These are phyloP conservation scores for Hagleromyces aurorensis DNA, from an alignment of 805 yeast species.

Conservation along the genomic window DNA sequence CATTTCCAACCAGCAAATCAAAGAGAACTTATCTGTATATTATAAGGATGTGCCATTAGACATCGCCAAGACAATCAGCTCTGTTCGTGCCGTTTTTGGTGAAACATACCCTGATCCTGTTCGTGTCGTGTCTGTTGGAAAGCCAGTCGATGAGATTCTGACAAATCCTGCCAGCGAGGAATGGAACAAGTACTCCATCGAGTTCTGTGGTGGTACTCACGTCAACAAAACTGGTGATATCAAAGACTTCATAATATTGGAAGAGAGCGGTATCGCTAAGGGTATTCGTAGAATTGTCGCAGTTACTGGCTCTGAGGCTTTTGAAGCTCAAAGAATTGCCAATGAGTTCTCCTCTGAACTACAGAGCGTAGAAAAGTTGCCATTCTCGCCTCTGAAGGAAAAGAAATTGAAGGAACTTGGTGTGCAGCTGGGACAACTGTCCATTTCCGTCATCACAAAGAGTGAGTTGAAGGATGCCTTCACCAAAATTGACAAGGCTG, in stretches of 20 bases:
- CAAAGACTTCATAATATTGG: constrained; percentile 80
- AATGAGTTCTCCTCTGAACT: constrained; percentile 57
- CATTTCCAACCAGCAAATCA: constrained; percentile 64
- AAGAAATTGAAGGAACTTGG: constrained; percentile 74
- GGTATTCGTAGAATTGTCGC: constrained; percentile 98
- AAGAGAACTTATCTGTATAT: constrained; percentile 62
- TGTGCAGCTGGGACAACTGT: constrained; percentile 72
- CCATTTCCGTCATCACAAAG: constrained; percentile 77
- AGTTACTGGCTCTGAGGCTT: constrained; percentile 87
- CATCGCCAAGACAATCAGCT: constrained; percentile 64
- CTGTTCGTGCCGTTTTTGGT: constrained; percentile 96
- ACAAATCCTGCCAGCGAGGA: constrained; percentile 59
- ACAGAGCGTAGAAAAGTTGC: constrained; percentile 49
- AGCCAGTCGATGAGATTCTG: constrained; percentile 73
- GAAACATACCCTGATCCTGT: constrained; percentile 99
- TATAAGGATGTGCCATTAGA: constrained; percentile 75
- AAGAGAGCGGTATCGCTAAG: constrained; percentile 97
- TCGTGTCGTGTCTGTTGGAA: constrained; percentile 94
- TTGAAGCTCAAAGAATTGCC: constrained; percentile 82
- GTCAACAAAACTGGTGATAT: constrained; percentile 89
- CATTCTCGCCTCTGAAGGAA: constrained; percentile 74
- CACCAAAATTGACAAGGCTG: constrained; percentile 70
- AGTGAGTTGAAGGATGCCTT: constrained; percentile 67
- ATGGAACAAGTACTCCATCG: constrained; percentile 77
- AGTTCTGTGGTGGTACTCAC: constrained; percentile 99